Evolutionary conservation across 2,329 filamentous ascomycete genomes (phyloP).

Genomic region (Trichoderma arundinaceum): DNA sequence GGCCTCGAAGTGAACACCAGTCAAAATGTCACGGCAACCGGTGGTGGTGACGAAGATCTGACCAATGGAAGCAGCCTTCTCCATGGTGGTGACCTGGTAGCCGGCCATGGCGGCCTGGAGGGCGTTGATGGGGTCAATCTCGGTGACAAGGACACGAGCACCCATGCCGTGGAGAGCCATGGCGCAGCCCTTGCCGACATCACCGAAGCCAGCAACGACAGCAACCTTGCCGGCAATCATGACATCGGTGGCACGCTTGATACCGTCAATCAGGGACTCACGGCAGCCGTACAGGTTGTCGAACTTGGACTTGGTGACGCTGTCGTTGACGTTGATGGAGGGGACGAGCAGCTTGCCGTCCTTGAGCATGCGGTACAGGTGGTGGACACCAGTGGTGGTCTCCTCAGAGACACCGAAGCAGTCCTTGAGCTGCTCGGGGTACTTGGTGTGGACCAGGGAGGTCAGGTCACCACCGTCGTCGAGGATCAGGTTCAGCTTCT

Average conservation of each 20-base stretch:
- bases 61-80: slow-evolving; percentile 84
- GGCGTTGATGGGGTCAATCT: slow-evolving; percentile 99
- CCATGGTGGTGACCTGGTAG: slow-evolving; percentile 97
- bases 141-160: slow-evolving; percentile 93
- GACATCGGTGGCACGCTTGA: slow-evolving; percentile 99
- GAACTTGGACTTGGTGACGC: slow-evolving; percentile 99
- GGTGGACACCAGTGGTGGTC: slow-evolving; percentile 99
- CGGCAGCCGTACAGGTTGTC: slow-evolving; percentile 99
- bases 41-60: slow-evolving; percentile 99
- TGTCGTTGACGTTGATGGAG: slow-evolving; percentile 99
- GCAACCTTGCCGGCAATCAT: slow-evolving; percentile 99
- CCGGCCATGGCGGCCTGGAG: slow-evolving; percentile 98
- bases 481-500: slow-evolving; percentile 98
- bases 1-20: slow-evolving; percentile 86
- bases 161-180: slow-evolving; percentile 96
- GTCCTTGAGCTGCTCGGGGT: slow-evolving; percentile 96
- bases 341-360: slow-evolving; percentile 86
- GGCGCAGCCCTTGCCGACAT: slow-evolving; percentile 98
- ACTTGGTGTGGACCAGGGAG: slow-evolving; percentile 94
- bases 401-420: slow-evolving; percentile 99
- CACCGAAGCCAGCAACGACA: slow-evolving; percentile 96
- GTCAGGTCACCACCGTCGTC: slow-evolving; percentile 98
- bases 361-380: slow-evolving; percentile 98
- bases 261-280: slow-evolving; percentile 97
- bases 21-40: slow-evolving; percentile 97